Evolutionary conservation across 2,329 filamentous ascomycete genomes (phyloP).

Genomic region (Stachybotrys elegans): DNA sequence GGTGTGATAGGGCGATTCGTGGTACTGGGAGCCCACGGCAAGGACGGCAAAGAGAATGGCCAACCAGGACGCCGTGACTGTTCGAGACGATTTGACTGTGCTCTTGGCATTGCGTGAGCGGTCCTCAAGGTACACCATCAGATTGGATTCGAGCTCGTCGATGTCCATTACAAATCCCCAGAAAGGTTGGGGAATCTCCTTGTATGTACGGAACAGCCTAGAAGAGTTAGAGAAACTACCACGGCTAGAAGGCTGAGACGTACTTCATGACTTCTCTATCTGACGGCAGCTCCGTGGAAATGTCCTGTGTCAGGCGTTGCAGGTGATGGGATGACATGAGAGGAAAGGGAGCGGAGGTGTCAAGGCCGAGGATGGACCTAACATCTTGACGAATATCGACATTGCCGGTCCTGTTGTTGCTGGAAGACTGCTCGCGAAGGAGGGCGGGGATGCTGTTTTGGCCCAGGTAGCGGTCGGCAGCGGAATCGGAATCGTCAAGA

Average conservation of each 20-base stretch:
- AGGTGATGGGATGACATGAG: slow-evolving; percentile 61
- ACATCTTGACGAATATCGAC: slow-evolving; percentile 60
- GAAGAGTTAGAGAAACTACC: slow-evolving; percentile 6
- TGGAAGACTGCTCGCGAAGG: slow-evolving; percentile 54
- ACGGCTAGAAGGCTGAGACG: too few relatives aligned
- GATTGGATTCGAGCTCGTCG: slow-evolving; percentile 57
- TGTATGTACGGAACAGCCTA: slow-evolving; percentile 61
- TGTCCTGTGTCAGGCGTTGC: slow-evolving; percentile 54
- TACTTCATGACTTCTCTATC: slow-evolving; percentile 64
- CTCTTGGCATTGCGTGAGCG: slow-evolving; percentile 51
- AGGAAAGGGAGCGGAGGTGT: slow-evolving; percentile 62
- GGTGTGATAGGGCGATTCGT: slow-evolving; percentile 58
- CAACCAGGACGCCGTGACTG: slow-evolving; percentile 60
- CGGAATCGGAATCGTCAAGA: slow-evolving; percentile 49
- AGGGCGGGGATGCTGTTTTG: slow-evolving; percentile 66
- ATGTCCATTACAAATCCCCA: slow-evolving; percentile 65
- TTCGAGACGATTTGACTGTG: slow-evolving; percentile 38
- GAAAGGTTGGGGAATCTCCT: slow-evolving; percentile 62
- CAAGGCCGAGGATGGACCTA: slow-evolving; percentile 59
- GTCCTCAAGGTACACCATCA: slow-evolving; percentile 63
- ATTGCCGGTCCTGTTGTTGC: slow-evolving; percentile 45
- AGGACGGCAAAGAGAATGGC: slow-evolving; percentile 61
- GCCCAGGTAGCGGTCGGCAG: slow-evolving; percentile 56
- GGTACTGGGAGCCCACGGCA: slow-evolving; percentile 61
- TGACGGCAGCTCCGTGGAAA: slow-evolving; percentile 56